These are phyloP conservation scores for Backusella parvicylindrica DNA, from an alignment of 192 early-diverging fungal genomes.

Conservation along the genomic window DNA sequence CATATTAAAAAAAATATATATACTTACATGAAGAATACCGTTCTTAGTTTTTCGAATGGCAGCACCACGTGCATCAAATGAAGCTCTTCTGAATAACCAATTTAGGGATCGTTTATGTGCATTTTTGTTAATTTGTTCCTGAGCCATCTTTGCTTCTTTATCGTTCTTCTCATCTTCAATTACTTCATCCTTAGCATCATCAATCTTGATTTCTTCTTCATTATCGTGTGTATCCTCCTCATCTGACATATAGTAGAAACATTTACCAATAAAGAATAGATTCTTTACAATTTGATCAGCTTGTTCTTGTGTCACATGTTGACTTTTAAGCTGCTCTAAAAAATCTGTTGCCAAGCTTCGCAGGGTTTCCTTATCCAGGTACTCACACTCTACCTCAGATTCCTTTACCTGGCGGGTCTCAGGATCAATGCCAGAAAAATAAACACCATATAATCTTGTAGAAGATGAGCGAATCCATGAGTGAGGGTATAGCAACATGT, in stretches of 20 bases:
- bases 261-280: conserved; percentile 85
- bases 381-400: conserved; percentile 25
- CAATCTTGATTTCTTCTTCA: conserved; percentile 41
- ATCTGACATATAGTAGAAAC: conserved; percentile 49
- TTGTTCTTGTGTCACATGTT: conserved; percentile 67
- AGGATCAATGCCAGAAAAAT: conserved; percentile 73
- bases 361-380: conserved; percentile 41
- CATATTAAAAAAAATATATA: not conserved
- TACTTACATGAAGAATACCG: conserved; percentile 42
- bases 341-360: conserved; percentile 51
- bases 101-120: conserved; percentile 40
- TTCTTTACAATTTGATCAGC: conserved; percentile 93
- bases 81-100: conserved; percentile 61
- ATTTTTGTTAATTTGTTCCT: conserved; percentile 13
- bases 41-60: conserved; percentile 32
- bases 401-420: conserved; percentile 24
- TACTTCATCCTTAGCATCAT: conserved; percentile 37
- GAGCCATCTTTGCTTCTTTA: conserved; percentile 14
- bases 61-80: conserved; percentile 64
- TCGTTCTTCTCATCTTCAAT: conserved; percentile 30
- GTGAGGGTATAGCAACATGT: conserved; percentile 83
- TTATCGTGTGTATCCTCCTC: conserved; percentile 30
- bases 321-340: conserved; percentile 64
- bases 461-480: conserved; percentile 80
- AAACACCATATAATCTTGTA: conserved; percentile 69